Evolutionary conservation across 1,284 basidiomycete species (phyloP), one percentile per base, ranked within the genome.

Genomic region (Wolfiporia cocos): DNA sequence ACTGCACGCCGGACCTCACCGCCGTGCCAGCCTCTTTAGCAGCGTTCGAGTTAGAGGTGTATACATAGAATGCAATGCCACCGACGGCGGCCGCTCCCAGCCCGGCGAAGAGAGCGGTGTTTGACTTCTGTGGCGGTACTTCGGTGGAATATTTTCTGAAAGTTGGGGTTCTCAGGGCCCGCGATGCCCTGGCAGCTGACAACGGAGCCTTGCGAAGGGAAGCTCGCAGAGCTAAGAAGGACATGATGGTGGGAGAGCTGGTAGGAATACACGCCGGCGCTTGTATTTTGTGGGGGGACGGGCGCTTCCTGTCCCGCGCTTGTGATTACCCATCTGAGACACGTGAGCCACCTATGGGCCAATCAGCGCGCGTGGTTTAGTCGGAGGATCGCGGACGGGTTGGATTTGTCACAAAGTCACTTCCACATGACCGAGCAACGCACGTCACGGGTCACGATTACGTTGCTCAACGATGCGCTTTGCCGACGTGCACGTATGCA

Each of bases 81-180:
- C 72, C 78, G 43, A 67, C 70, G 14, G 65, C 63, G 15, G 66
- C 70, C 42, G 67, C 73, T 54, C 74, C 82, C 19, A 85, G 53
- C 28, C 75, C 76, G 31, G 72, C 62, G 54, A 71, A 79, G 41
- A 87, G 68, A 26, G 60, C 66, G 9, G 68, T 71, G 57, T 74
- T 82, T 24, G 68, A 70, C 33, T 71, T 59, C 51, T 63, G 63
- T 19, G 67, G 58, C 14, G 74, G 66, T 0, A 66, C 55, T 39
- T 72, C 67, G 2, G 81, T 82, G 2, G 84, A 76, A 63, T 52
- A 85, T 38, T 65, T 68, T 52, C 82, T 72, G 61, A 71, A 71
- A 7, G 72, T 63, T 1, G 62, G 46, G 40, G 54, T 55, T 32
- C 56, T 39, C 43, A 58, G 39, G 43, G 59, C 47, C 43, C 59